Percentiles rank a stretch among this genome's conserved stretches.
Conservation (phyloP, 805 yeast genomes). For the Saturnispora sanitii region DNA sequence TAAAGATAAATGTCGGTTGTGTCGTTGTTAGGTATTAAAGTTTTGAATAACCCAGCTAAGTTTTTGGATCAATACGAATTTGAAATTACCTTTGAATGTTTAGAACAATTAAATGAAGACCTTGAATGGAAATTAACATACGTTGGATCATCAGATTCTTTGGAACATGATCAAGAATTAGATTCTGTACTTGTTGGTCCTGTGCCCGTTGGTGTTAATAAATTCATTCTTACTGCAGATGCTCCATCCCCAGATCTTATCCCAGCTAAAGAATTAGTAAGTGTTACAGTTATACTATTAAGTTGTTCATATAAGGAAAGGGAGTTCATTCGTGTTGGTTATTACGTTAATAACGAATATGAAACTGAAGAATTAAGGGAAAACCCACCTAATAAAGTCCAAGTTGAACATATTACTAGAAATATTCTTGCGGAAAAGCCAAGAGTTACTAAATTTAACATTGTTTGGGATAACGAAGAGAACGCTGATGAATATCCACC, state of each 20-base stretch:
- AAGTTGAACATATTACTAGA: slow-evolving; percentile 87
- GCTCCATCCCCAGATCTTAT: slow-evolving; percentile 94
- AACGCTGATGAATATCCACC: slow-evolving; percentile 67
- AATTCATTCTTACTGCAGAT: slow-evolving; percentile 86
- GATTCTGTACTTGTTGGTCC: slow-evolving; percentile 98
- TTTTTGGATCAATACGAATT: slow-evolving; percentile 91
- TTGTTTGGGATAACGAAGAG: slow-evolving; percentile 79
- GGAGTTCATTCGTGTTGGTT: slow-evolving; percentile 95
- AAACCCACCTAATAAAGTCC: slow-evolving; percentile 88
- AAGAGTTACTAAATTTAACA: slow-evolving; percentile 90
- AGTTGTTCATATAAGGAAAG: slow-evolving; percentile 90
- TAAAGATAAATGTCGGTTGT: slow-evolving; percentile 70
- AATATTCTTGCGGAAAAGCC: slow-evolving; percentile 96
- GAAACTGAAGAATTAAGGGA: slow-evolving; percentile 88
- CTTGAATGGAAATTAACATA: slow-evolving; percentile 96
- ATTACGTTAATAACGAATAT: slow-evolving; percentile 95
- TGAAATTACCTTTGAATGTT: slow-evolving; percentile 94
- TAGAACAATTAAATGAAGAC: slow-evolving; percentile 86
- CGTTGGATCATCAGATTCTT: slow-evolving; percentile 89
- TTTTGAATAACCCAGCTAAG: slow-evolving; percentile 88
- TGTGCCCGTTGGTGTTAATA: slow-evolving; percentile 93
- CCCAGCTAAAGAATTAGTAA: slow-evolving; percentile 91
- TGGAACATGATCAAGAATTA: slow-evolving; percentile 93
- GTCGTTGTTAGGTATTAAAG: slow-evolving; percentile 82
- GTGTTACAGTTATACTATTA: slow-evolving; percentile 86